Percentiles rank a stretch among this genome's conserved stretches.
phyloP scores from a whole-genome alignment of 768 basidiomycete genomes.

The Sporobolomyces roseus region DNA sequence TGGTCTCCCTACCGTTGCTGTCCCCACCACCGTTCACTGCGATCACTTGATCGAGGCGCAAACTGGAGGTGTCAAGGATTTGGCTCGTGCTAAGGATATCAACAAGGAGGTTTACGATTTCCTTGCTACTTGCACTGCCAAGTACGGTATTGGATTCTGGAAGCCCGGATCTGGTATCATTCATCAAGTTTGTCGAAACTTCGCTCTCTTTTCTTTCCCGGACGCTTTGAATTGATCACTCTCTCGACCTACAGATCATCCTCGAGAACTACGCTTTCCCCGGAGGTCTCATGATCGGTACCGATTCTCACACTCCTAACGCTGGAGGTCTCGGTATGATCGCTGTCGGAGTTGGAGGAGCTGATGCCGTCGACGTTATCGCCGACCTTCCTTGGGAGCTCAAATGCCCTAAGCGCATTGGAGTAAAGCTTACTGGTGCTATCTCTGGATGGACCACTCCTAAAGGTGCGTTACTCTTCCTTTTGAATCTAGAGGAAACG shows the following conservation, averaged over 20 bases:
- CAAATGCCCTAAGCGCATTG: conserved; percentile 59
- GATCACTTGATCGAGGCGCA: conserved; percentile 99
- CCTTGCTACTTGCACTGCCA: conserved; percentile 87
- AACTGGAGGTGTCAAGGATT: conserved; percentile 85
- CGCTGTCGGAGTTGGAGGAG: conserved; percentile 98
- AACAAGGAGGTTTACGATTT: conserved; percentile 99
- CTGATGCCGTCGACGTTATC: conserved; percentile 96
- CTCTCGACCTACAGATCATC: conserved; percentile 66
- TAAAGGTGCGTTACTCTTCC: conserved; percentile 61
- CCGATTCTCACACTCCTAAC: conserved; percentile 96
- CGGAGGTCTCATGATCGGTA: conserved; percentile 52
- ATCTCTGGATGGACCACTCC: conserved; percentile 88
- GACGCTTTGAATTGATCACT: background rate
- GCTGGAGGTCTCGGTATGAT: conserved; percentile 94
- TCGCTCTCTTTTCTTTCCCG: conserved; percentile 46
- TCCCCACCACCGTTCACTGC: conserved; percentile 97
- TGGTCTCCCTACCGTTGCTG: conserved; percentile 94
- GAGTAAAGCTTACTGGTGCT: conserved; percentile 81
- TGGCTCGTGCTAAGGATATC: conserved; percentile 81
- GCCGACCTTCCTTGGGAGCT: conserved; percentile 98
- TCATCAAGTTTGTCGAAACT: conserved; percentile 67
- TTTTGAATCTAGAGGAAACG: conserved; percentile 58
- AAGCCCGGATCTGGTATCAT: conserved; percentile 78
- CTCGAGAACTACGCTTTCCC: conserved; percentile 67
- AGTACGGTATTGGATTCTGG: conserved; percentile 99